Evolutionary conservation across 345 rosid species (phyloP), one percentile per base, ranked within the genome.

Genomic region (Carallia brachiata): DNA sequence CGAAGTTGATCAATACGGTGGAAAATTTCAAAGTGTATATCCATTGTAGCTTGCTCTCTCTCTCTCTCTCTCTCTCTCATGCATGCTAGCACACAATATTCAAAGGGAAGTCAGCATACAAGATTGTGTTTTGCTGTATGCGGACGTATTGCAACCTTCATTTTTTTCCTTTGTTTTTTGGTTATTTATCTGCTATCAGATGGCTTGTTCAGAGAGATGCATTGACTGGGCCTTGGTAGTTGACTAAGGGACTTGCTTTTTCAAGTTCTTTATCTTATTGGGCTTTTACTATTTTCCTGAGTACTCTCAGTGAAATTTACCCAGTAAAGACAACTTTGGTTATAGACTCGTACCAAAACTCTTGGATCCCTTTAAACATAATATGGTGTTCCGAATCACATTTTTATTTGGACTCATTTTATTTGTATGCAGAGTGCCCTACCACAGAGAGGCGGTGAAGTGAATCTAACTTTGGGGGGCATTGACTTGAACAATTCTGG

Each of bases 401-500:
- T 23, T 23, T 54, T 19, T 13, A 55, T 9, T 56, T 56, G 34
- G 6, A 8, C 60, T 27, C 50, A 10, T 12, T 44, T 12, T 13
- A 44, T 44, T 44, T 44, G 50, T 67, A 50, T 82, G 79, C 81
- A 92, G 99, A 91, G 92, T 76, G 92, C 91, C 52, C 83, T 95
- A 54, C 94, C 99, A 18, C 97, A 90, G 76, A 82, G 84, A 83
- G 92, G 97, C 36, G 99, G 97, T 72, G 99, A 95, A 83, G 97
- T 95, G 64, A 95, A 89, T 80, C 75, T 95, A 76, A 90, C 97
- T 52, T 80, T 95, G 74, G 99, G 99, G 72, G 99, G 99, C 60
- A 95, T 95, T 65, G 97, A 95, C 81, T 83, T 95, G 81, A 95
- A 95, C 71, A 95, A 90, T 81, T 92, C 99, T 32, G 97, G 99